phyloP scores from a whole-genome alignment of 176 grass and related monocot species.

The Eragrostis nindensis region DNA sequence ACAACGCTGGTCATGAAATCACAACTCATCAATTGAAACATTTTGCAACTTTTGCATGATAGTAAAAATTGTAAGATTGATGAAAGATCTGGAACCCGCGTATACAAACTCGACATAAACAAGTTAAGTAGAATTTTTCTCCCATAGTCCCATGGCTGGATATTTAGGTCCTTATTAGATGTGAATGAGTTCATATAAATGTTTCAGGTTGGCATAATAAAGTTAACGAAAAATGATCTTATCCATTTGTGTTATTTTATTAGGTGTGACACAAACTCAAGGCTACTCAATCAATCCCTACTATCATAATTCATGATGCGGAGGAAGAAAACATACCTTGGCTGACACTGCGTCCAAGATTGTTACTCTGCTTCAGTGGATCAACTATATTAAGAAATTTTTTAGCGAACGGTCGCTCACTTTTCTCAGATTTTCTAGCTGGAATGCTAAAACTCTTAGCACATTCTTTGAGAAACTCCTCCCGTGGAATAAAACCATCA shows the following conservation, averaged over 20 bases:
- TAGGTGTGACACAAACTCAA: background rate
- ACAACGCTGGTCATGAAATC: no score
- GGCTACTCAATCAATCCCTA: background rate
- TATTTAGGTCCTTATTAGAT: background rate
- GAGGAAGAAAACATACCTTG: conserved; percentile 63
- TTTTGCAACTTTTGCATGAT: background rate
- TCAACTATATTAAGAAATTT: conserved; percentile 95
- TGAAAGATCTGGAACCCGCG: background rate
- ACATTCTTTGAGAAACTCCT: conserved; percentile 67
- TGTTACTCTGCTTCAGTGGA: conserved; percentile 82
- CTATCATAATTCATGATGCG: conserved; percentile 22
- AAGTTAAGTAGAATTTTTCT: conserved; percentile 8
- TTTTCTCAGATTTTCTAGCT: conserved; percentile 54
- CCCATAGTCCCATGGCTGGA: background rate
- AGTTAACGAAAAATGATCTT: background rate
- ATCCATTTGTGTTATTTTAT: background rate
- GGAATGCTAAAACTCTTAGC: conserved; percentile 49
- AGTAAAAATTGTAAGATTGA: conserved; percentile 3
- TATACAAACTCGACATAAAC: conserved; percentile 16
- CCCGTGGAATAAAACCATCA: conserved; percentile 50
- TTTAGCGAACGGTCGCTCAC: conserved; percentile 44
- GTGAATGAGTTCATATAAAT: background rate
- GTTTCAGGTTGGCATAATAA: background rate
- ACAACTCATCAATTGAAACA: no score
- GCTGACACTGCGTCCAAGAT: conserved; percentile 92